These are phyloP conservation scores for Rhodotorula diobovata DNA, from an alignment of 768 basidiomycete genomes.

Conservation along the genomic window DNA sequence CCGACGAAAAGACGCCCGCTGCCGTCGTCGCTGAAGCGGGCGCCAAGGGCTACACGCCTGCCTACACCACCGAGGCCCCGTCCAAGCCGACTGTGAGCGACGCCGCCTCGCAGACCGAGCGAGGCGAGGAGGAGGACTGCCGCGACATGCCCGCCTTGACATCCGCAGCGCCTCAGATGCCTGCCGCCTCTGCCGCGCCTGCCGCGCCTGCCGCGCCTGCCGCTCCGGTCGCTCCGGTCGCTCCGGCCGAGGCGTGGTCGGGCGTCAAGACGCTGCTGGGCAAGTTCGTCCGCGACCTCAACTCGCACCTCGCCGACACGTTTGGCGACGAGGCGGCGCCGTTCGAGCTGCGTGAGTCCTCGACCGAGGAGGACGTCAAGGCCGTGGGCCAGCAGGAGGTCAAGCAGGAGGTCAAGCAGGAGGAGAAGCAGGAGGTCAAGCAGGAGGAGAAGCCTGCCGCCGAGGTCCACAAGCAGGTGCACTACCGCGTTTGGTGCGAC, in stretches of 20 bases:
- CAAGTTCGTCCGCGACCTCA: slow-evolving; percentile 31
- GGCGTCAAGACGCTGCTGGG: slow-evolving; percentile 14
- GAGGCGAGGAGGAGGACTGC: not conserved
- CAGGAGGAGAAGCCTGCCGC: not conserved
- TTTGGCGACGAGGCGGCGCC: slow-evolving; percentile 31
- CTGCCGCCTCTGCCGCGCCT: too few species aligned
- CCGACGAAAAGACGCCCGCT: not conserved
- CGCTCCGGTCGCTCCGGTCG: not conserved
- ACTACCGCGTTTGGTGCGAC: slow-evolving; percentile 31
- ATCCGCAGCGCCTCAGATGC: too few species aligned
- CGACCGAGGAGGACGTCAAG: not conserved
- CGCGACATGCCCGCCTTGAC: too few species aligned
- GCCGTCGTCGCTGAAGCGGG: too few species aligned
- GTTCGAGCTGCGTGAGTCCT: slow-evolving; percentile 5
- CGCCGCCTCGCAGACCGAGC: not conserved
- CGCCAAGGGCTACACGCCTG: slow-evolving; percentile 2
- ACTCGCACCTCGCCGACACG: slow-evolving; percentile 35
- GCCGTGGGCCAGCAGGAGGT: too few species aligned
- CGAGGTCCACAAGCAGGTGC: not conserved
- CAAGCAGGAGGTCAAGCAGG: not conserved
- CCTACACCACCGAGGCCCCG: slow-evolving; percentile 3
- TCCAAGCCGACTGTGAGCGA: not conserved
- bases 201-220: not conserved
- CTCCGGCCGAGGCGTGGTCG: slow-evolving; percentile 17
- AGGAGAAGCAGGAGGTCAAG: not conserved